A percentile compares a stretch with the other conserved stretches of the same genome.
Evolutionary conservation across 2,329 filamentous ascomycete genomes (phyloP).

Genomic region (Stylonectria norvegica): DNA sequence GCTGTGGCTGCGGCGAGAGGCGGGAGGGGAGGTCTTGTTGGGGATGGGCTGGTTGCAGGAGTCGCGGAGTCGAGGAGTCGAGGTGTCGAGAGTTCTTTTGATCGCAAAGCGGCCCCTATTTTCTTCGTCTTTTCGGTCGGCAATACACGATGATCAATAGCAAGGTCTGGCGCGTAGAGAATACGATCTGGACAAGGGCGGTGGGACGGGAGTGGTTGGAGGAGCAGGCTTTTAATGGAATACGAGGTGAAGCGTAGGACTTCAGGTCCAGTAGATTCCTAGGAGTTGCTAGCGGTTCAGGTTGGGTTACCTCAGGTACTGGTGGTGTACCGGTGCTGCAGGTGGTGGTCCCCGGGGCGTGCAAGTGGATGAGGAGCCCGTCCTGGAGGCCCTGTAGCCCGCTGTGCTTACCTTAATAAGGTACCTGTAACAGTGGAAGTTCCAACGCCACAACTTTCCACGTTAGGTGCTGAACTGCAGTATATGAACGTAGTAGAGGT

Average conservation of each 20-base stretch:
- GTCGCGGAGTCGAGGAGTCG: slow-evolving; percentile 5
- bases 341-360: no score
- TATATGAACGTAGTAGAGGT: no score
- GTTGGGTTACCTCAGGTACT: no score
- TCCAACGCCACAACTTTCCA: no score
- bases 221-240: slow-evolving; percentile 23
- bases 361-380: no score
- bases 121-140: slow-evolving; percentile 1
- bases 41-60: background rate
- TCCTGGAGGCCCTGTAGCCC: no score
- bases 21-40: slow-evolving; percentile 1
- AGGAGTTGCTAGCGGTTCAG: no score
- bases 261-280: background rate
- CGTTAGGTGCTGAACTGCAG: no score
- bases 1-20: slow-evolving; percentile 1
- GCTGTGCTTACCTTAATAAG: no score
- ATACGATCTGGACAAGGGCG: slow-evolving; percentile 23
- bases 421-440: no score
- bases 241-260: slow-evolving; percentile 17
- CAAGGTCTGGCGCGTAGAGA: slow-evolving; percentile 17
- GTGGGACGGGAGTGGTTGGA: slow-evolving; percentile 29
- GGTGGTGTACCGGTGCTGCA: no score
- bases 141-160: slow-evolving; percentile 4
- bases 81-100: slow-evolving; percentile 1
- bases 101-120: slow-evolving; percentile 12